These are phyloP conservation scores for Fusarium sacchari DNA, from an alignment of 2,329 filamentous ascomycete genomes.

Conservation along the genomic window DNA sequence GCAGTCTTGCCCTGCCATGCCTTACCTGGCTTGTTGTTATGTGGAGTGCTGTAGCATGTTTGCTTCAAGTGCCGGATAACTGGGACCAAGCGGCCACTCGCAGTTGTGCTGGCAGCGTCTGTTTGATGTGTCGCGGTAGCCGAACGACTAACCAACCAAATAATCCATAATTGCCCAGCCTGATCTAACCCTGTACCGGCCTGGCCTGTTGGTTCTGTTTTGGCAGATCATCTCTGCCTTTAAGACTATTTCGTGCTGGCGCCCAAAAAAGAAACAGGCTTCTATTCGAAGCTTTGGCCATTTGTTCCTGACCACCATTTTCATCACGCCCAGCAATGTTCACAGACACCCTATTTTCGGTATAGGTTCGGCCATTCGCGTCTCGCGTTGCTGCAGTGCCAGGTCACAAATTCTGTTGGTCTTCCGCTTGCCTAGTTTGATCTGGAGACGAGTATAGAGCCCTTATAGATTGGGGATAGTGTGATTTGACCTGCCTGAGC, in stretches of 20 bases:
- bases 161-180: slow-evolving; percentile 21
- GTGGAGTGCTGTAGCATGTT: slow-evolving; percentile 19
- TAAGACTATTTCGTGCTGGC: slow-evolving; percentile 18
- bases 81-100: slow-evolving; percentile 22
- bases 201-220: slow-evolving; percentile 28
- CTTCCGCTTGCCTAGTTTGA: slow-evolving; percentile 13
- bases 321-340: slow-evolving; percentile 10
- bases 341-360: slow-evolving; percentile 16
- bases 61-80: slow-evolving; percentile 26
- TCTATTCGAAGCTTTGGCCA: slow-evolving; percentile 34
- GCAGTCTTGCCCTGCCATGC: not conserved
- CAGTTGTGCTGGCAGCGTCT: slow-evolving; percentile 21
- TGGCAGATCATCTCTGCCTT: slow-evolving; percentile 22
- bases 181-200: slow-evolving; percentile 23
- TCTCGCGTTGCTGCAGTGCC: slow-evolving; percentile 26
- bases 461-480: slow-evolving; percentile 20
- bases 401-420: slow-evolving; percentile 30
- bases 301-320: slow-evolving; percentile 27
- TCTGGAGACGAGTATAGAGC: slow-evolving; percentile 1
- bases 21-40: slow-evolving; percentile 4
- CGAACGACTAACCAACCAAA: slow-evolving; percentile 22
- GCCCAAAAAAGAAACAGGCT: slow-evolving; percentile 19
- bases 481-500: slow-evolving; percentile 10
- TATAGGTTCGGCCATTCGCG: slow-evolving; percentile 29
- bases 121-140: slow-evolving; percentile 31